Percentiles rank a stretch among this genome's conserved stretches.
Conservation (phyloP, 164 flowering plant species). For the Buxus sempervirens region DNA sequence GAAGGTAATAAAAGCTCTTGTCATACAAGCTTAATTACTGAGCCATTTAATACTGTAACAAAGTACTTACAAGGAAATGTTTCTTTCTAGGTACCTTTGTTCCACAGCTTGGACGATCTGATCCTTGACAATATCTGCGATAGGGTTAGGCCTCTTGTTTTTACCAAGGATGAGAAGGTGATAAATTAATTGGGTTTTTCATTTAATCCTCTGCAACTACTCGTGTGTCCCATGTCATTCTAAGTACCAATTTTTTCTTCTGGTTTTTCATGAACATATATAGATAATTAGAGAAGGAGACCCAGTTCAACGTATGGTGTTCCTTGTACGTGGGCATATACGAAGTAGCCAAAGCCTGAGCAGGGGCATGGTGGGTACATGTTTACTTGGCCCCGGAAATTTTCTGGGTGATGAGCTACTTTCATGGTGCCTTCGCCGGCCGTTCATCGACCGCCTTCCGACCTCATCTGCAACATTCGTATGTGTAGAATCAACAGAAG, state of each 20-base stretch:
- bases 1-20: constrained; percentile 43
- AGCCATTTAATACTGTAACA: too few species aligned
- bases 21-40: too few species aligned
- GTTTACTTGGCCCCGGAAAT: constrained; percentile 69
- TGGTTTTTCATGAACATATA: not conserved
- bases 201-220: not conserved
- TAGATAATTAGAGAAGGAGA: constrained; percentile 97
- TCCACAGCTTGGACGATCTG: constrained; percentile 81
- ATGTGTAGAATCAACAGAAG: constrained; percentile 69
- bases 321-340: constrained; percentile 71
- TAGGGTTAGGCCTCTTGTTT: constrained; percentile 69
- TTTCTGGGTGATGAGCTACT: constrained; percentile 91
- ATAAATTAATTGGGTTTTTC: not conserved
- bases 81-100: constrained; percentile 66
- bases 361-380: constrained; percentile 77
- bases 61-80: too few species aligned
- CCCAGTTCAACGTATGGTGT: constrained; percentile 81
- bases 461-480: constrained; percentile 85
- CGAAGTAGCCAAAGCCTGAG: constrained; percentile 70
- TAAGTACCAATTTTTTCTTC: too few species aligned
- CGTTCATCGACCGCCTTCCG: constrained; percentile 75
- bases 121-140: constrained; percentile 93
- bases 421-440: constrained; percentile 93
- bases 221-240: too few species aligned
- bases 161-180: constrained; percentile 89